Conservation (phyloP, 2,329 filamentous ascomycete genomes). For the Penicillium sp. region DNA sequence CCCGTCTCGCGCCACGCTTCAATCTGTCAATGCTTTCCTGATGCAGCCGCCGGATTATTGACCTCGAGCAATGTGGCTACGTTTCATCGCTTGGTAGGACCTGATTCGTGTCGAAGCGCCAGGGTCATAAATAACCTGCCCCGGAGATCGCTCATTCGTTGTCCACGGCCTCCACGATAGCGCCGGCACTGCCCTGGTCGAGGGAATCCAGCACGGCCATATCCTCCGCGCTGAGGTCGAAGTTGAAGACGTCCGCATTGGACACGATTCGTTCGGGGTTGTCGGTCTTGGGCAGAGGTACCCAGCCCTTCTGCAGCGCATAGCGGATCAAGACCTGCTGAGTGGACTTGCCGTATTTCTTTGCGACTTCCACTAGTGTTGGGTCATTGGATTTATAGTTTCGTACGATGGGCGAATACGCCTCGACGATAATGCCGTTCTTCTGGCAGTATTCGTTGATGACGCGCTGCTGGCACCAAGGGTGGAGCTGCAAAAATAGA, state of each 20-base stretch:
- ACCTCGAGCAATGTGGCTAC: slow-evolving; percentile 5
- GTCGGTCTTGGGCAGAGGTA: slow-evolving; percentile 67
- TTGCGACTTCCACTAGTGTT: slow-evolving; percentile 54
- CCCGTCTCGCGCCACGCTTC: slow-evolving; percentile 72
- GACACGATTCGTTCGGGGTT: slow-evolving; percentile 57
- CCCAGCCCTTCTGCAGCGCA: slow-evolving; percentile 68
- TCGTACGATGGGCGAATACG: slow-evolving; percentile 49
- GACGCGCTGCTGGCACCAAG: slow-evolving; percentile 59
- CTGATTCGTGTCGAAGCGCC: slow-evolving; percentile 7
- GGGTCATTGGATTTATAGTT: slow-evolving; percentile 64
- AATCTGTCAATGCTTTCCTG: slow-evolving; percentile 83
- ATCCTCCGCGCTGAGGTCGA: slow-evolving; percentile 50
- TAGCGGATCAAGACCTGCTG: slow-evolving; percentile 74
- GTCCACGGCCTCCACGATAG: slow-evolving; percentile 41
- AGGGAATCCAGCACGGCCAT: slow-evolving; percentile 48
- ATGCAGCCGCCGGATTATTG: slow-evolving; percentile 48
- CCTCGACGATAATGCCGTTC: slow-evolving; percentile 46
- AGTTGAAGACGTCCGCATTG: slow-evolving; percentile 57
- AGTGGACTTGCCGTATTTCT: slow-evolving; percentile 64
- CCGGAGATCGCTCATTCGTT: slow-evolving; percentile 30
- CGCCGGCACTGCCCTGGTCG: slow-evolving; percentile 43
- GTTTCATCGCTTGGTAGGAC: slow-evolving; percentile 4
- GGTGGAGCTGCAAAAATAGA: slow-evolving; percentile 50
- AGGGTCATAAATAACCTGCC: slow-evolving; percentile 5
- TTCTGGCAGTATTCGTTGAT: slow-evolving; percentile 49